Percentiles rank a stretch among this genome's conserved stretches.
Evolutionary conservation across 441 rosid genomes (phyloP).

Genomic region (Metrosideros polymorpha): DNA sequence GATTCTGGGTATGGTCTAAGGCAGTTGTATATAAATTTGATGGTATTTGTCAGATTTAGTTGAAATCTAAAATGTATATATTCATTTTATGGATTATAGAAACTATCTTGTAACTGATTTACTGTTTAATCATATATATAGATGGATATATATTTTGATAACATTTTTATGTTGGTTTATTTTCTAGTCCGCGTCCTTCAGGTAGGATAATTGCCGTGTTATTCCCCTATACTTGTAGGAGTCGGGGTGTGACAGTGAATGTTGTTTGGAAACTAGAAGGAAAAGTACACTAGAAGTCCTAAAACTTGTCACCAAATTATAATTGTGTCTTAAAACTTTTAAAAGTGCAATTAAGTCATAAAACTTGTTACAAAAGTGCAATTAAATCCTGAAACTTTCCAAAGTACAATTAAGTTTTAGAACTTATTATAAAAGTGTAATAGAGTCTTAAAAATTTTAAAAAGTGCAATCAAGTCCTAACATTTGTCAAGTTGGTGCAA

Average conservation of each 20-base stretch:
- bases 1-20: background rate
- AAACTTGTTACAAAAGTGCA: no score
- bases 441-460: no score
- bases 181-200: background rate
- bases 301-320: no score
- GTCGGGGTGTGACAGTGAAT: background rate
- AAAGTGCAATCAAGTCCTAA: no score
- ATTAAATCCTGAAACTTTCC: no score
- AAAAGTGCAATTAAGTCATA: no score
- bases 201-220: background rate
- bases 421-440: no score
- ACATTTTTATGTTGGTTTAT: background rate
- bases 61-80: background rate
- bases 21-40: no score
- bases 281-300: no score
- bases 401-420: no score
- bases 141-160: background rate
- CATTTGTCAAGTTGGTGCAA: no score
- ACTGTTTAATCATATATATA: background rate
- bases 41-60: background rate
- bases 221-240: background rate
- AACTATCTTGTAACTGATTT: accelerated
- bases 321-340: no score
- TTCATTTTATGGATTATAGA: background rate
- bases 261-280: background rate